Evolutionary conservation across 1,284 basidiomycete species (phyloP).

Genomic region (Xanthoconium separans): DNA sequence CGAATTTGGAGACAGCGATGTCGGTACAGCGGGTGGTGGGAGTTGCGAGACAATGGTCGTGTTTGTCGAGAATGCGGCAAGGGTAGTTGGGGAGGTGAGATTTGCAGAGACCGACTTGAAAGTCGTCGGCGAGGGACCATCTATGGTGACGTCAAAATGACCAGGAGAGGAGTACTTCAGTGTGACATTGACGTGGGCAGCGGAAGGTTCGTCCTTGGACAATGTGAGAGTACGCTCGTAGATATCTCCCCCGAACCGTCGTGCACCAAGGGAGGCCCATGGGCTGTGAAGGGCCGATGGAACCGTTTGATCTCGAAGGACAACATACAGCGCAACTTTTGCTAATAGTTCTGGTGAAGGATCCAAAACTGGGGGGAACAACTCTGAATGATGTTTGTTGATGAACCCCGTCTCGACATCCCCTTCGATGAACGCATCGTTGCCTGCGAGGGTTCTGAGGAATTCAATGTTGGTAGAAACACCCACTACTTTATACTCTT

Average conservation of each 20-base stretch:
- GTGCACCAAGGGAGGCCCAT: constrained; percentile 68
- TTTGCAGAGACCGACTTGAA: constrained; percentile 56
- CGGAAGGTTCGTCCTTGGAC: constrained; percentile 47
- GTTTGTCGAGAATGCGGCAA: constrained; percentile 46
- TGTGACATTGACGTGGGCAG: constrained; percentile 44
- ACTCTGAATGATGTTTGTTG: constrained; percentile 76
- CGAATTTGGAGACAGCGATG: constrained; percentile 48
- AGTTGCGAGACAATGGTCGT: constrained; percentile 75
- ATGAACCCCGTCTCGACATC: constrained; percentile 95
- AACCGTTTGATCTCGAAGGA: constrained; percentile 59
- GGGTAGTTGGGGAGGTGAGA: constrained; percentile 49
- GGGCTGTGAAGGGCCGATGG: constrained; percentile 37
- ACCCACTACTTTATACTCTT: constrained; percentile 89
- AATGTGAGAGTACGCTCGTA: constrained; percentile 61
- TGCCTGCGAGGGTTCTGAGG: constrained; percentile 72
- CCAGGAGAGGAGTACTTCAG: constrained; percentile 43
- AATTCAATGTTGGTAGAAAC: constrained; percentile 93
- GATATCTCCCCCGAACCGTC: constrained; percentile 74
- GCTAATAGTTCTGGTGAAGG: constrained; percentile 67
- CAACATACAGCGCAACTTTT: constrained; percentile 76
- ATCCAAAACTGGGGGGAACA: constrained; percentile 64
- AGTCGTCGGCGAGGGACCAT: constrained; percentile 34
- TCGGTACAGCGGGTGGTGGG: constrained; percentile 49
- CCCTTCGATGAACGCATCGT: constrained; percentile 75
- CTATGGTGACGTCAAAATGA: constrained; percentile 56